These are phyloP conservation scores for Filobasidium uniguttulatum DNA, from an alignment of 1,284 basidiomycete species.

Conservation along the genomic window DNA sequence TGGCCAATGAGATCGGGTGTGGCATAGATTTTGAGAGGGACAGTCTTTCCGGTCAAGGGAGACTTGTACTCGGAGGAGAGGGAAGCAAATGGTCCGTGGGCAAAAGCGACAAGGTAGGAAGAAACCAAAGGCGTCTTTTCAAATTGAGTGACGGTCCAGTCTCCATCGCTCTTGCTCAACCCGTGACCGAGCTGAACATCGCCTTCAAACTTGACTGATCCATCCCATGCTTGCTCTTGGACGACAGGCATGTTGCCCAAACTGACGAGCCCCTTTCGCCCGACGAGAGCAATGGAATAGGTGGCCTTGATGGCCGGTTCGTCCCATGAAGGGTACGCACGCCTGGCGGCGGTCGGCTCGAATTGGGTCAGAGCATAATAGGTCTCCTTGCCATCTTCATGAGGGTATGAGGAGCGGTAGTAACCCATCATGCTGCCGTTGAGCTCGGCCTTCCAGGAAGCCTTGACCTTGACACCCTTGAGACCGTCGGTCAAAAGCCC, in stretches of 20 bases:
- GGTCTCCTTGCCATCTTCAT: conserved; percentile 31
- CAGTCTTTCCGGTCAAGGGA: conserved; percentile 63
- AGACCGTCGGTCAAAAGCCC: conserved; percentile 49
- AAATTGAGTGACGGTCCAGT: conserved; percentile 70
- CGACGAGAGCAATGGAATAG: conserved; percentile 69
- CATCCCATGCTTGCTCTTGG: conserved; percentile 39
- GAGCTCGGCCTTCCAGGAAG: conserved; percentile 45
- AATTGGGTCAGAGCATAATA: conserved; percentile 64
- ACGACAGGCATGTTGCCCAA: conserved; percentile 74
- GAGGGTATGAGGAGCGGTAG: conserved; percentile 22
- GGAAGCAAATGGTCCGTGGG: conserved; percentile 67
- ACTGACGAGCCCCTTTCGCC: conserved; percentile 44
- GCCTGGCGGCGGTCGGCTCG: conserved; percentile 50
- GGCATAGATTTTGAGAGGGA: conserved; percentile 77
- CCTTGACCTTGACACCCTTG: conserved; percentile 43
- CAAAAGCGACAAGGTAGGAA: conserved; percentile 81
- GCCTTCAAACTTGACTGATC: conserved; percentile 24
- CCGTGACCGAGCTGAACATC: conserved; percentile 29
- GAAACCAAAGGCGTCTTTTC: conserved; percentile 68
- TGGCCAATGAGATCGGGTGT: conserved; percentile 73
- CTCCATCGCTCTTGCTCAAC: conserved; percentile 17
- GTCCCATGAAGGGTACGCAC: conserved; percentile 56
- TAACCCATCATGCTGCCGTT: conserved; percentile 50
- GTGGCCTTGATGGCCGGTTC: conserved; percentile 86
- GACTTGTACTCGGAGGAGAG: conserved; percentile 65